Evolutionary conservation across 225 moss, liverwort and hornwort genomes (phyloP).

Genomic region (Marchantia polymorpha): DNA sequence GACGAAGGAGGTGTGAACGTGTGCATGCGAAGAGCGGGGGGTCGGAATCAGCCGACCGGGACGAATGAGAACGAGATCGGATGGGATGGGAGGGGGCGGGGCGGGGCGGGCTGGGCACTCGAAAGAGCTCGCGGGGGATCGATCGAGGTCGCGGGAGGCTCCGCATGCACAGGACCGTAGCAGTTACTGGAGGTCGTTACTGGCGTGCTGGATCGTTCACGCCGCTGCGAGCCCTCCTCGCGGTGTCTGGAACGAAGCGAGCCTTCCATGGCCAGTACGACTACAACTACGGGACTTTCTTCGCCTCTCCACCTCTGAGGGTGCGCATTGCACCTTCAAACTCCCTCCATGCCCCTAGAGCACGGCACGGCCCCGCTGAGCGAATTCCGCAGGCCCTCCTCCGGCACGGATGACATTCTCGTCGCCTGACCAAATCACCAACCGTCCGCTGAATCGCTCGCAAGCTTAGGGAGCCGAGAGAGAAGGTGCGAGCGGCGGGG

Average conservation of each 20-base stretch:
- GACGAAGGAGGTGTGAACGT: slow-evolving; percentile 6
- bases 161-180: slow-evolving; percentile 6
- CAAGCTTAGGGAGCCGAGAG: background rate
- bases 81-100: slow-evolving; percentile 9
- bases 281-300: background rate
- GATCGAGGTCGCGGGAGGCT: slow-evolving; percentile 21
- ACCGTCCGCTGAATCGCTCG: background rate
- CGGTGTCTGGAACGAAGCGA: background rate
- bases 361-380: background rate
- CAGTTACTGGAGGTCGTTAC: slow-evolving; percentile 33
- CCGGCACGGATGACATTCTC: no score
- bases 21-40: slow-evolving; percentile 1
- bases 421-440: no score
- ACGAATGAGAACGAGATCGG: slow-evolving; percentile 17
- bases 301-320: slow-evolving; percentile 7
- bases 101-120: slow-evolving; percentile 2
- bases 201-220: slow-evolving; percentile 16
- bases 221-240: background rate
- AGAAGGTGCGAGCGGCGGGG: background rate
- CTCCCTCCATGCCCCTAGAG: background rate
- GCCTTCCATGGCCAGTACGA: slow-evolving; percentile 5
- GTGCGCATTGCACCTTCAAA: slow-evolving; percentile 8
- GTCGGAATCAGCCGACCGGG: slow-evolving; percentile 8
- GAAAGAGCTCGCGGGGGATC: background rate
- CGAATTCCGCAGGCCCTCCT: background rate